phyloP scores from a whole-genome alignment of 2,329 filamentous ascomycete genomes.

The Basipetospora sp. region DNA sequence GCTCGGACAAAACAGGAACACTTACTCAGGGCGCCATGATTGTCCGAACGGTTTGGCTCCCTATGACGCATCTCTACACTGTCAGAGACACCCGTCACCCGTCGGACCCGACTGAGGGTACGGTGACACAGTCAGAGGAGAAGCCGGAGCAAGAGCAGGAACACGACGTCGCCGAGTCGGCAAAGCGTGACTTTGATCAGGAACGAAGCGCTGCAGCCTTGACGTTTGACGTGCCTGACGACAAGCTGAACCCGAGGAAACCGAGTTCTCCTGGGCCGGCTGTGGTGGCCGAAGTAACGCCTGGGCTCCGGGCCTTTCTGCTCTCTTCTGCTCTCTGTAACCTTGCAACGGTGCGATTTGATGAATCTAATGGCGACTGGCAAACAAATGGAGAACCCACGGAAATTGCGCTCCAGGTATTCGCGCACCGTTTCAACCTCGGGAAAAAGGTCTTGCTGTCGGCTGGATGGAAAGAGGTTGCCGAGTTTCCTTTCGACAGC shows the following conservation, averaged over 20 bases:
- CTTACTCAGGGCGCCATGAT: slow-evolving; percentile 57
- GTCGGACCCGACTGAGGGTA: slow-evolving; percentile 45
- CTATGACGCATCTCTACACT: slow-evolving; percentile 39
- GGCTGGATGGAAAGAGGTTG: slow-evolving; percentile 45
- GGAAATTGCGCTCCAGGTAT: slow-evolving; percentile 63
- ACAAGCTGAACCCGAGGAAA: slow-evolving; percentile 29
- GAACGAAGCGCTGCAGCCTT: slow-evolving; percentile 45
- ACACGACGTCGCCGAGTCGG: too few relatives aligned
- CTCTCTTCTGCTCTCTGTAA: slow-evolving; percentile 50
- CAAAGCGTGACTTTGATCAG: slow-evolving; percentile 40
- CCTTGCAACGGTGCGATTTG: slow-evolving; percentile 41
- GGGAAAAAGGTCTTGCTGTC: slow-evolving; percentile 39
- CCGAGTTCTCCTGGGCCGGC: slow-evolving; percentile 20
- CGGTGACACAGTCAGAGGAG: slow-evolving; percentile 28
- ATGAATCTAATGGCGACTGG: slow-evolving; percentile 43
- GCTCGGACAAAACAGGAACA: slow-evolving; percentile 60
- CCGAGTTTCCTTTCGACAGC: slow-evolving; percentile 68
- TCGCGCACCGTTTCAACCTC: slow-evolving; percentile 51
- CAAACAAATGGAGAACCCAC: slow-evolving; percentile 57
- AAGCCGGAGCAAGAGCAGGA: slow-evolving; percentile 11
- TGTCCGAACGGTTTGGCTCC: slow-evolving; percentile 51
- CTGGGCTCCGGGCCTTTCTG: slow-evolving; percentile 36
- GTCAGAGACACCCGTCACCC: slow-evolving; percentile 48
- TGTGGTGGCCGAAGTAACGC: slow-evolving; percentile 28
- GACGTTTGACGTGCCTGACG: slow-evolving; percentile 48